A percentile compares a stretch with the other conserved stretches of the same genome.
Conservation (phyloP, 2,329 filamentous ascomycete genomes). For the Dothistroma septosporum region DNA sequence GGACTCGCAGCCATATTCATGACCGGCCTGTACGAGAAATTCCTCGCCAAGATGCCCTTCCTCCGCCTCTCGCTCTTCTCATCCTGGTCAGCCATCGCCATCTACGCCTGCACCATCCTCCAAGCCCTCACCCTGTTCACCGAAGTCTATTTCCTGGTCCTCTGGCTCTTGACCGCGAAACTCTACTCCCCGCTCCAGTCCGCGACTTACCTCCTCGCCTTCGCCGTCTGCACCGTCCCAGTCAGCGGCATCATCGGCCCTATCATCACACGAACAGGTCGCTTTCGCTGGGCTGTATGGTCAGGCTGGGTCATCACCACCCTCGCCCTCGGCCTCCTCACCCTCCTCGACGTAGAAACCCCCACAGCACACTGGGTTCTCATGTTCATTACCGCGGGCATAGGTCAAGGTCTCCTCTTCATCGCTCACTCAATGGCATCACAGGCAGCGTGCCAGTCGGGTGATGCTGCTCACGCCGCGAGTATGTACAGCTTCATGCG, state of each 20-base stretch:
- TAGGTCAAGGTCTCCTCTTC: conserved; percentile 44
- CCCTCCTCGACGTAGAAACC: conserved; percentile 39
- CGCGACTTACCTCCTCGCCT: conserved; percentile 40
- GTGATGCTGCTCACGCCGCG: conserved; percentile 39
- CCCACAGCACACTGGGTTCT: conserved; percentile 40
- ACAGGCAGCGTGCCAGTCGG: conserved; percentile 33
- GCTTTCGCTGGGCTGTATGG: conserved; percentile 28
- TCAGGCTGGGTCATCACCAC: conserved; percentile 35
- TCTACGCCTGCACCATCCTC: conserved; percentile 32
- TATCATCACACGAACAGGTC: conserved; percentile 32
- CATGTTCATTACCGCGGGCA: conserved; percentile 41
- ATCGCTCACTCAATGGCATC: conserved; percentile 44
- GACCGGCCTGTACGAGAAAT: conserved; percentile 23
- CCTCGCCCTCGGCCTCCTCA: conserved; percentile 43
- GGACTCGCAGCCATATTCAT: conserved; percentile 33
- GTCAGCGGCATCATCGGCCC: conserved; percentile 27
- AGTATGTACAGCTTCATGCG: conserved; percentile 47
- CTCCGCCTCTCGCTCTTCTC: conserved; percentile 33
- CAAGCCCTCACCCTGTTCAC: conserved; percentile 32
- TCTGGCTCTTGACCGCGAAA: conserved; percentile 43
- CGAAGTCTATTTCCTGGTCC: conserved; percentile 41
- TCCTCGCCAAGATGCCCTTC: conserved; percentile 25
- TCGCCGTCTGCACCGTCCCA: conserved; percentile 27
- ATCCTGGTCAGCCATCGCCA: conserved; percentile 27
- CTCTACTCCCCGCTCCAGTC: conserved; percentile 37